Evolutionary conservation across 257 asterid species (phyloP).

Genomic region (Nicotiana sylvestris): DNA sequence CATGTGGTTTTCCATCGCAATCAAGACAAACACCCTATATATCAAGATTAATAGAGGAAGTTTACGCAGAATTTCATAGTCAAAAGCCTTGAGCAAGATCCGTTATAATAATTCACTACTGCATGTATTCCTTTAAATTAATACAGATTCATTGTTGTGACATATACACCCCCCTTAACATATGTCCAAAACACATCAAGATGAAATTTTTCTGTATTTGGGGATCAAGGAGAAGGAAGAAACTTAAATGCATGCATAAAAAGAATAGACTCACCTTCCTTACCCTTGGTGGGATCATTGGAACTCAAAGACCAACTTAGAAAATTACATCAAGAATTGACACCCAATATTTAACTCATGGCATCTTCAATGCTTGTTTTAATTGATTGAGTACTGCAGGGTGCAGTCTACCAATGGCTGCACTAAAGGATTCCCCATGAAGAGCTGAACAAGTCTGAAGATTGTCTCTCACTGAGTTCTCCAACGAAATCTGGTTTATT

Average conservation of each 20-base stretch:
- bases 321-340: slow-evolving; percentile 18
- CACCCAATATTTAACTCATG: slow-evolving; percentile 30
- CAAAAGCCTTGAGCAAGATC: background rate
- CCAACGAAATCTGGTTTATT: slow-evolving; percentile 67
- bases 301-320: slow-evolving; percentile 25
- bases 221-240: background rate
- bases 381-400: slow-evolving; percentile 76
- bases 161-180: background rate
- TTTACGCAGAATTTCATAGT: background rate
- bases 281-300: slow-evolving; percentile 14
- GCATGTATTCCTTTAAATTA: background rate
- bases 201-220: background rate
- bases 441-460: slow-evolving; percentile 86
- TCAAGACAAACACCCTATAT: background rate
- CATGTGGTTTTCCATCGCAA: background rate
- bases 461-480: slow-evolving; percentile 75
- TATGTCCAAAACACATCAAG: background rate
- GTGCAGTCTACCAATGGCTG: slow-evolving; percentile 79
- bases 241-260: background rate
- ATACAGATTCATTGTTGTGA: background rate
- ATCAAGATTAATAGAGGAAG: background rate
- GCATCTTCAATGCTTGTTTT: slow-evolving; percentile 82
- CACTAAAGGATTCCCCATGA: slow-evolving; percentile 78
- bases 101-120: background rate
- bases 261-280: slow-evolving; percentile 11